Evolutionary conservation across 169 alveolate species (phyloP), one percentile per base, ranked within the genome.

Genomic region (Cryptosporidium ryanae): DNA sequence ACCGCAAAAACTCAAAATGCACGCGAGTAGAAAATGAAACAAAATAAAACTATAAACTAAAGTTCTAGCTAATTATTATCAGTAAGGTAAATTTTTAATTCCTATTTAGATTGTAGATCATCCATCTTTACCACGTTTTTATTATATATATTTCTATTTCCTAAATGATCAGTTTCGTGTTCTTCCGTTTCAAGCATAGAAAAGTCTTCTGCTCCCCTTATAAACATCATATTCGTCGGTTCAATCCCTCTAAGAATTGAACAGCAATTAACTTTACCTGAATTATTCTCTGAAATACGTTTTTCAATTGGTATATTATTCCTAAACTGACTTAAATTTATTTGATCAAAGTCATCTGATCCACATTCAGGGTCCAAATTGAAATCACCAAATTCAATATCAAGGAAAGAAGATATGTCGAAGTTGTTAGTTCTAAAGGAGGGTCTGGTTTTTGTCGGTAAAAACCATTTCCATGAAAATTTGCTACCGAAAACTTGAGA

Each of bases 381-480:
- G n/a, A 76, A 29, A 18, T 76, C 71, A 7, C 64, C 49, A 32
- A 59, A 59, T 38, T 76, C 76, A 21, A 76, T n/a, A 38, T 76
- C 87, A 38, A 76, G 63, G 34, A 76, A 76, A 2, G 17, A 18
- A 10, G 87, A 55, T 46, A 61, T 21, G 38, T 76, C 87, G 59
- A 76, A 76, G 8, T 23, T 61, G 27, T 17, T 48, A 18, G n/a
- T 61, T 34, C 57, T 76, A 76, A 76, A 76, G 3, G 68, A 63
- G 10, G 87, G 27, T 8, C 87, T 76, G 17, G 87, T n/a, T 55
- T 21, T 76, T 5, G 87, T 76, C 8, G 87, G 87, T 21, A 76
- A 38, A 61, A 76, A 59, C 87, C 87, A 76, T 34, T 17, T 76
- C 87, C 87, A 76, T 15, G 87, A 59, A 76, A 76, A 76, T 65